phyloP scores from a whole-genome alignment of 2,329 filamentous ascomycete genomes.

The Scopulariopsis brevicaulis region DNA sequence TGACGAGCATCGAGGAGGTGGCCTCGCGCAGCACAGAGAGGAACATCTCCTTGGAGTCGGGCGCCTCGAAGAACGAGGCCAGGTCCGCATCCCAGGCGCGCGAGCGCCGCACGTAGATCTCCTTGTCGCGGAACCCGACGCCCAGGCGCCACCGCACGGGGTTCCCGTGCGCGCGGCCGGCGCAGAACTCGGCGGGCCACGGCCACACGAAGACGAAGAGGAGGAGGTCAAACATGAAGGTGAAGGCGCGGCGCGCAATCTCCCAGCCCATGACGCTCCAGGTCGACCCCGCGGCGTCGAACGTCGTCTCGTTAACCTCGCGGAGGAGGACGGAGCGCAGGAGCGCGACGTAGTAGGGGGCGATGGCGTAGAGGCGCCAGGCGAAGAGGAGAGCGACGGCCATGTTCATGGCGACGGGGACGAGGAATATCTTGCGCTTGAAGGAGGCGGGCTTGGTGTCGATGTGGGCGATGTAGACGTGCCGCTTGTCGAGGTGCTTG shows the following conservation, averaged over 20 bases:
- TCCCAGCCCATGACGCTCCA: slow-evolving; percentile 45
- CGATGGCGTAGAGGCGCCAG: slow-evolving; percentile 56
- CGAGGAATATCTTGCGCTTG: slow-evolving; percentile 74
- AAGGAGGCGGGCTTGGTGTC: slow-evolving; percentile 58
- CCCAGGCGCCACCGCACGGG: slow-evolving; percentile 63
- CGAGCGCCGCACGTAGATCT: slow-evolving; percentile 73
- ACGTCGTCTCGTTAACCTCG: slow-evolving; percentile 52
- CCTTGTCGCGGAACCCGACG: slow-evolving; percentile 66
- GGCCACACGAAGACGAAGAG: slow-evolving; percentile 58
- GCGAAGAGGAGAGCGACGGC: slow-evolving; percentile 51
- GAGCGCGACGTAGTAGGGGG: slow-evolving; percentile 63
- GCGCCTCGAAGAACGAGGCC: not conserved
- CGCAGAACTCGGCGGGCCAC: slow-evolving; percentile 64
- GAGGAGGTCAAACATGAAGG: slow-evolving; percentile 64
- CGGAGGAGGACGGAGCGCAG: slow-evolving; percentile 49
- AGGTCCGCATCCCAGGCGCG: slow-evolving; percentile 43
- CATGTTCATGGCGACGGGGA: slow-evolving; percentile 69
- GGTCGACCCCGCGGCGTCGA: slow-evolving; percentile 44
- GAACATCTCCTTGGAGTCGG: slow-evolving; percentile 37
- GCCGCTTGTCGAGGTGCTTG: slow-evolving; percentile 49
- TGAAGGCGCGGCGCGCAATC: slow-evolving; percentile 46
- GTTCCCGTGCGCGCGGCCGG: slow-evolving; percentile 43
- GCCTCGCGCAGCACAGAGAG: slow-evolving; percentile 54
- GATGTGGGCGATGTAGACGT: slow-evolving; percentile 78
- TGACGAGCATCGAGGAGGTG: slow-evolving; percentile 53